Evolutionary conservation across 768 basidiomycete genomes (phyloP), one percentile per base, ranked within the genome.

Genomic region (Neoboletus brunneissimus): DNA sequence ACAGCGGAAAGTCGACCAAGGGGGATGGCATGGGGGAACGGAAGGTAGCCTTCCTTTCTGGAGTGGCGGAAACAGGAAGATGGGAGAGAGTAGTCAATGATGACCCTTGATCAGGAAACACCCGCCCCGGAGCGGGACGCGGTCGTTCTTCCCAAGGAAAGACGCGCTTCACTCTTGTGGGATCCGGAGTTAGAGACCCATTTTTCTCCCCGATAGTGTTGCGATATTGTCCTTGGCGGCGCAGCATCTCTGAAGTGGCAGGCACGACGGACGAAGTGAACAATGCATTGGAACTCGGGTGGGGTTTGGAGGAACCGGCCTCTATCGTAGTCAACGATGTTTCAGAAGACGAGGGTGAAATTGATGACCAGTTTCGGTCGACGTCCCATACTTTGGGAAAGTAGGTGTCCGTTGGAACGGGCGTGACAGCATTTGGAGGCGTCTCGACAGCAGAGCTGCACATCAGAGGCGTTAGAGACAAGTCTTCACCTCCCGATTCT

Each of bases 61-160:
- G 71, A 10, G 69, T 73, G 20, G 54, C 58, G 31, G 73, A 73
- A 34, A 67, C 69, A 20, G 73, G 69, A 57, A 72, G 74, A 58
- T 72, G 77, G 4, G 63, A 37, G 29, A 56, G 48, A 16, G n/a
- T 71, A 23, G 45, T 70, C 11, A 79, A 77, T 25, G 81, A 84
- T 46, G 79, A 75, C 47, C 87, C 85, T 31, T 80, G 74, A n/a
- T 71, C 73, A 29, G 90, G 92, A 64, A 92, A 92, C 32, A 88
- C 81, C 51, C 91, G 87, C 27, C 77, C 78, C 15, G 90, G 91
- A 59, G 79, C 62, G 47, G 76, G 79, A 32, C 88, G 83, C 13
- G 82, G 86, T 63, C 82, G 81, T 56, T 85, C 81, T 68, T 99
- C 96, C 96, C 96, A 99, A n/a, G 96, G 94, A 72, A 99, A 98